phyloP scores from a whole-genome alignment of 257 asterid species.

The Salvia splendens region DNA sequence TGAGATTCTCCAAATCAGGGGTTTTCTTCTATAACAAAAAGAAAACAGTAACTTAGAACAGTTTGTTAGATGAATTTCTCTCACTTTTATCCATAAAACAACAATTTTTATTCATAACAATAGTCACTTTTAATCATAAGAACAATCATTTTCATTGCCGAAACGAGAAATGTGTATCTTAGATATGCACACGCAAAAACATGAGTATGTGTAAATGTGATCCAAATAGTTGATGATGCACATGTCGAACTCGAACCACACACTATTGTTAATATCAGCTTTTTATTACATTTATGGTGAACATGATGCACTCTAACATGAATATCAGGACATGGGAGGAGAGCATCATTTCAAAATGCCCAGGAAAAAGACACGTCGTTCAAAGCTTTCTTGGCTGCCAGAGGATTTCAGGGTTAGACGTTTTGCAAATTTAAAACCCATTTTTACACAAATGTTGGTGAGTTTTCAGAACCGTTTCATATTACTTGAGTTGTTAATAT shows the following conservation, averaged over 20 bases:
- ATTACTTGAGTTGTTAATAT: too few relatives aligned
- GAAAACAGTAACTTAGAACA: background rate
- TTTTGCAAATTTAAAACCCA: background rate
- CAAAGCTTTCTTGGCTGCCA: conserved; percentile 44
- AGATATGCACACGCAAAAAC: background rate
- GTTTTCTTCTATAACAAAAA: background rate
- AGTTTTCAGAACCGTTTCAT: too few relatives aligned
- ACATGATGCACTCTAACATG: background rate
- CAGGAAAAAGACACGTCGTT: conserved; percentile 43
- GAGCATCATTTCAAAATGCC: conserved; percentile 42
- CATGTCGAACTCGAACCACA: background rate
- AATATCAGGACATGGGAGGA: conserved; percentile 58
- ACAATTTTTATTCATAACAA: background rate
- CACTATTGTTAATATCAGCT: background rate
- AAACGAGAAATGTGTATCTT: background rate
- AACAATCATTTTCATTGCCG: background rate
- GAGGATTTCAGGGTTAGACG: conserved; percentile 33
- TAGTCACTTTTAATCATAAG: too few relatives aligned
- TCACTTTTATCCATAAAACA: too few relatives aligned
- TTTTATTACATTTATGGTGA: background rate
- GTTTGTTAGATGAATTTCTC: too few relatives aligned
- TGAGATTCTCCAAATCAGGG: background rate
- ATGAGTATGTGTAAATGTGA: background rate
- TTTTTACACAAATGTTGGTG: too few relatives aligned
- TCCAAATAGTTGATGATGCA: background rate